Conservation (phyloP, 176 grass and related monocot genomes). For the Chrysopogon serrulatus region DNA sequence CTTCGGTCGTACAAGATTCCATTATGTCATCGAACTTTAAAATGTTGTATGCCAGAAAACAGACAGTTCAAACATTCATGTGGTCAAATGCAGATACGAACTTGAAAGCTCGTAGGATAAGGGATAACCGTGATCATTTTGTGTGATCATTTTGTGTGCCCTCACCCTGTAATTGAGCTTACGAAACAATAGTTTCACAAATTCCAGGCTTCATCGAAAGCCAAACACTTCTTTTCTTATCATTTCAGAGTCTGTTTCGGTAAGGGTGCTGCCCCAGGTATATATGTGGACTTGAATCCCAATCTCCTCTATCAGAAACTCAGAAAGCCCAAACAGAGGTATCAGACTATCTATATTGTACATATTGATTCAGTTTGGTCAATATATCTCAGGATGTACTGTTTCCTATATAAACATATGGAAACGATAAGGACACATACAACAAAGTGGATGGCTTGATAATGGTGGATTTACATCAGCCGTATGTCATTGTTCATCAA, state of each 20-base stretch:
- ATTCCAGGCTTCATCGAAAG: background rate
- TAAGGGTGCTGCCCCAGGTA: no score
- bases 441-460: background rate
- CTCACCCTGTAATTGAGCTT: background rate
- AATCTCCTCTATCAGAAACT: background rate
- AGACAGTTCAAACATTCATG: background rate
- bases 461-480: background rate
- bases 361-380: conserved; percentile 3
- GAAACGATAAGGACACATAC: background rate
- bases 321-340: background rate
- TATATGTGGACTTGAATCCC: no score
- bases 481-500: conserved; percentile 22
- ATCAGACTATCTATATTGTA: background rate
- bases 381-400: background rate
- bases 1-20: background rate
- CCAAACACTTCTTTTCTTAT: background rate
- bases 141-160: no score
- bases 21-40: background rate
- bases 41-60: background rate
- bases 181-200: background rate
- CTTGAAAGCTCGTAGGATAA: background rate
- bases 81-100: background rate
- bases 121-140: no score
- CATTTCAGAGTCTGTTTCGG: background rate
- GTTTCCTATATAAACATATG: background rate